Conservation (phyloP, 768 basidiomycete genomes). For the Ramaria sp. region DNA sequence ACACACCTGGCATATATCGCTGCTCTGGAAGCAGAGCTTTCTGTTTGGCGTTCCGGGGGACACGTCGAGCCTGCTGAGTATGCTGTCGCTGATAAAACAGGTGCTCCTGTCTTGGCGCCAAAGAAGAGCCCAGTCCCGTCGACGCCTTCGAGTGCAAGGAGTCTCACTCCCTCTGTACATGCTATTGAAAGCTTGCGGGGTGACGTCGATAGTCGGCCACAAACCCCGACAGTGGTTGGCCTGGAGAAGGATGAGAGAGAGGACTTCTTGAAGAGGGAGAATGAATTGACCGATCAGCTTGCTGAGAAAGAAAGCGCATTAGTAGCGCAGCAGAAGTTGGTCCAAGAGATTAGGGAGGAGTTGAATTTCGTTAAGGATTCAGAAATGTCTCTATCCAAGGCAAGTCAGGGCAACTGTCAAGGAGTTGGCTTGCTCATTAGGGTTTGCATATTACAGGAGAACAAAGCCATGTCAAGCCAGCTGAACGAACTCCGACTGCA, state of each 20-base stretch:
- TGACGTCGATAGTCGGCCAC: constrained; percentile 75
- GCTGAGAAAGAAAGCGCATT: constrained; percentile 86
- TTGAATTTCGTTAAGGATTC: constrained; percentile 86
- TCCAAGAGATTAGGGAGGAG: constrained; percentile 85
- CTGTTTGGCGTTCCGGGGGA: constrained; percentile 82
- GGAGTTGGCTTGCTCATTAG: background rate
- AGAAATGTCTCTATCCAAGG: constrained; percentile 68
- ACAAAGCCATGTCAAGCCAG: constrained; percentile 88
- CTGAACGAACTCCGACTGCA: constrained; percentile 87
- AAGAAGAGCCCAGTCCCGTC: constrained; percentile 45
- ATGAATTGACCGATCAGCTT: constrained; percentile 87
- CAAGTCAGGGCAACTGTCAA: constrained; percentile 19
- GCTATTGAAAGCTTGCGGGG: constrained; percentile 56
- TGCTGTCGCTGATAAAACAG: constrained; percentile 57
- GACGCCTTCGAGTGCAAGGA: constrained; percentile 53
- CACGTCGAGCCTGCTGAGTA: constrained; percentile 76
- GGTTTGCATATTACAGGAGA: constrained; percentile 47
- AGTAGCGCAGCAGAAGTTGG: constrained; percentile 68
- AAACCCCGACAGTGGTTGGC: constrained; percentile 81
- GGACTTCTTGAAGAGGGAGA: constrained; percentile 92
- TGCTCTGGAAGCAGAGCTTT: constrained; percentile 82
- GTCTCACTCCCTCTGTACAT: constrained; percentile 69
- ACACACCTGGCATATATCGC: constrained; percentile 80
- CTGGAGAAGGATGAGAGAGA: constrained; percentile 96
- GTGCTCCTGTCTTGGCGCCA: constrained; percentile 24